Evolutionary conservation across 768 basidiomycete species (phyloP).

Genomic region (Strobilomyces confusus): DNA sequence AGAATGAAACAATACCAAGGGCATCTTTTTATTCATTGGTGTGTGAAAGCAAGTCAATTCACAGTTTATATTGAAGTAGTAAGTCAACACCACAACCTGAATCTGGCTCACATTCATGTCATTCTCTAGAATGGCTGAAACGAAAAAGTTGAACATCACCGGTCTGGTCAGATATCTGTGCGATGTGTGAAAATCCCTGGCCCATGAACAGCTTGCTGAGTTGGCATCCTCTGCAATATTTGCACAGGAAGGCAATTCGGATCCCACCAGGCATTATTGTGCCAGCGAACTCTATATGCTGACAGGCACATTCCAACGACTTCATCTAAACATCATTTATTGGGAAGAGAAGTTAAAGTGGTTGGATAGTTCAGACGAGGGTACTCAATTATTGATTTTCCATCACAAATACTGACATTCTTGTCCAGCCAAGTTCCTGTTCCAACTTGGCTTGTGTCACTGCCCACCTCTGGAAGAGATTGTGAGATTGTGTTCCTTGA

Average conservation of each 20-base stretch:
- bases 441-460: neutral
- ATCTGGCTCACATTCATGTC: neutral
- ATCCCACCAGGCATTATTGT: neutral
- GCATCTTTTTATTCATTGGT: conserved; percentile 65
- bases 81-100: neutral
- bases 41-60: conserved; percentile 52
- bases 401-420: neutral
- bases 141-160: neutral
- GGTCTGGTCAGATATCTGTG: neutral
- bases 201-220: neutral
- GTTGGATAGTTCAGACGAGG: neutral
- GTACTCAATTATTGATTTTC: neutral
- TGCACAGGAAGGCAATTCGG: neutral
- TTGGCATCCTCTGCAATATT: neutral
- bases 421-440: neutral
- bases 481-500: neutral
- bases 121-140: neutral
- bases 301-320: neutral
- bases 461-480: neutral
- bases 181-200: neutral
- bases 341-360: neutral
- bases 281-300: neutral
- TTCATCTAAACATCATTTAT: neutral
- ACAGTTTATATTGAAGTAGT: neutral
- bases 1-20: conserved; percentile 62